phyloP scores from a whole-genome alignment of 2,329 filamentous ascomycete genomes.

The Botrytis medusae region DNA sequence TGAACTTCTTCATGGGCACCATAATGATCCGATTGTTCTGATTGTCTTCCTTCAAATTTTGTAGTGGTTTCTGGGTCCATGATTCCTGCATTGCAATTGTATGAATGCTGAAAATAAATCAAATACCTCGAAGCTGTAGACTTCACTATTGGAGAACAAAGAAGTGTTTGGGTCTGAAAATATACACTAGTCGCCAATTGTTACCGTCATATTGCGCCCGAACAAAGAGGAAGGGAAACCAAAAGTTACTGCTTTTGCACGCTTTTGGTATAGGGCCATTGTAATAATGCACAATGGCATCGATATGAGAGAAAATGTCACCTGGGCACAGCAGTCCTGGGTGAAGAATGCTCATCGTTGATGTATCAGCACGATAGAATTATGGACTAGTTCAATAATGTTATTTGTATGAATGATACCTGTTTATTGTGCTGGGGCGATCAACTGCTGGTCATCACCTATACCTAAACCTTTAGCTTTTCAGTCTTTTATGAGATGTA shows the following conservation, averaged over 20 bases:
- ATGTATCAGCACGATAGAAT: not conserved
- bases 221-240: constrained; percentile 3
- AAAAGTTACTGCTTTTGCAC: constrained; percentile 3
- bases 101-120: not conserved
- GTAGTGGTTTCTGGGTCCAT: not conserved
- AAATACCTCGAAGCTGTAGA: not conserved
- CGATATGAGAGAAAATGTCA: not conserved
- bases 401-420: not conserved
- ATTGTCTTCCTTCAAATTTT: not conserved
- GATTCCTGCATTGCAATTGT: not conserved
- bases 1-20: not conserved
- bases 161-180: not conserved
- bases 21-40: not conserved
- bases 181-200: not conserved
- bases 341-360: not conserved
- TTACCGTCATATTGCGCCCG: not conserved
- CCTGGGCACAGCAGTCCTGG: not conserved
- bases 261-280: not conserved
- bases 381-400: too few species aligned
- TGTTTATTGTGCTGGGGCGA: not conserved
- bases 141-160: not conserved
- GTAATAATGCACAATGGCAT: not conserved
- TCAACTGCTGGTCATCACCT: not conserved
- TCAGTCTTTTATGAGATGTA: not conserved
- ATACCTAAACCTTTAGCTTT: not conserved